These are phyloP conservation scores for Aspergillus viridinutans DNA, from an alignment of 2,329 filamentous ascomycete genomes.

Conservation along the genomic window DNA sequence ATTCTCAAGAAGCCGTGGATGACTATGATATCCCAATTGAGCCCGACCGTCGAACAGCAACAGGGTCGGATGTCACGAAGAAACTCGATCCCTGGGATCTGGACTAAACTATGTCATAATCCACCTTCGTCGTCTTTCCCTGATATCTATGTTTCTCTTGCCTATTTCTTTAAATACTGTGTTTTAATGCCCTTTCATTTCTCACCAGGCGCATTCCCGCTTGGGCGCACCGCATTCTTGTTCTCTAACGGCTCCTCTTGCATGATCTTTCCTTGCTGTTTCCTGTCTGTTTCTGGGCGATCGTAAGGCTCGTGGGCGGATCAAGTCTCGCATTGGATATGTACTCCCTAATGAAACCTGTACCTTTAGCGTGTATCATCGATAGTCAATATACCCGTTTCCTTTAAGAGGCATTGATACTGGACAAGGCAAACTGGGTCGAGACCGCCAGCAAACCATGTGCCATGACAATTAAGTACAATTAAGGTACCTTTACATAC, in stretches of 20 bases:
- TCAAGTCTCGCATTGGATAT: slow-evolving; percentile 7
- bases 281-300: background rate
- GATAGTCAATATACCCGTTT: slow-evolving; percentile 6
- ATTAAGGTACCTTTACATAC: slow-evolving; percentile 1
- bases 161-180: background rate
- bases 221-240: background rate
- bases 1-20: slow-evolving; percentile 29
- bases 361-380: slow-evolving; percentile 12
- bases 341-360: slow-evolving; percentile 13
- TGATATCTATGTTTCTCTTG: background rate
- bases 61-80: slow-evolving; percentile 18
- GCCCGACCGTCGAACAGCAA: slow-evolving; percentile 17
- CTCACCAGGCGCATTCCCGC: background rate
- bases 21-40: slow-evolving; percentile 38
- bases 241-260: background rate
- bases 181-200: background rate
- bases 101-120: slow-evolving; percentile 20
- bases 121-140: background rate
- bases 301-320: slow-evolving; percentile 8
- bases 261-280: background rate
- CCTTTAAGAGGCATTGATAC: background rate
- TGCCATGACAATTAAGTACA: background rate
- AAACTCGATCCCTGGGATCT: slow-evolving; percentile 27
- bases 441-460: background rate
- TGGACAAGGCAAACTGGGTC: background rate